Evolutionary conservation across 257 asterid genomes (phyloP), one percentile per base, ranked within the genome.

Genomic region (Nicotiana attenuata): DNA sequence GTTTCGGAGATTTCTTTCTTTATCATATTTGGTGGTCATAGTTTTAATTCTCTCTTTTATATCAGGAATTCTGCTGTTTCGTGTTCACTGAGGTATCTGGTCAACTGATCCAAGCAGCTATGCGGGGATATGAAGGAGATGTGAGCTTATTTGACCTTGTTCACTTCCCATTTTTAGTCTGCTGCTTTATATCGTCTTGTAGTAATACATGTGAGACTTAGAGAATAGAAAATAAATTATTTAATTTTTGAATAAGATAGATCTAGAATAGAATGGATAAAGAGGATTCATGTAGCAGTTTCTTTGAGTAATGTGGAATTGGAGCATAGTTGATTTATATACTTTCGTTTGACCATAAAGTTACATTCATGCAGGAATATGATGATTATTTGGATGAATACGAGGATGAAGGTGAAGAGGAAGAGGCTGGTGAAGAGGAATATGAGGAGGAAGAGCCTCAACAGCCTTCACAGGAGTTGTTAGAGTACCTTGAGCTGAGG

Each of bases 401-500:
- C 16, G 88, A 85, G 56, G 92, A 91, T 45, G 94, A 91, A 55
- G 84, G 85, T 64, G 91, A 87, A 15, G 91, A 88, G 83, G 94
- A 90, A 84, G 96, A 86, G 53, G 92, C 33, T 4, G 86, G 73
- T 81, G 93, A 85, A 63, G 92, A 84, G 68, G 91, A 81, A 15
- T 81, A 89, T 59, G 93, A 89, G 81, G 89, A 87, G 64, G 90
- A 87, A 83, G 95, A 87, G 87, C 85, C 83, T 82, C 91, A 85
- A 68, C 88, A 87, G 85, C 97, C 96, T 56, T 87, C 96, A 53
- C 89, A 85, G 85, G 99, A 92, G 85, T 91, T 86, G 85, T 82
- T 91, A 90, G 94, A 92, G 65, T 96, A 92, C 84, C 92, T 96
- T 63, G 91, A 83, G 80, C 82, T 90, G 76, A 91, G 98, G 90